Evolutionary conservation across 2,329 filamentous ascomycete species (phyloP).

Genomic region (Erysiphe pulchra): DNA sequence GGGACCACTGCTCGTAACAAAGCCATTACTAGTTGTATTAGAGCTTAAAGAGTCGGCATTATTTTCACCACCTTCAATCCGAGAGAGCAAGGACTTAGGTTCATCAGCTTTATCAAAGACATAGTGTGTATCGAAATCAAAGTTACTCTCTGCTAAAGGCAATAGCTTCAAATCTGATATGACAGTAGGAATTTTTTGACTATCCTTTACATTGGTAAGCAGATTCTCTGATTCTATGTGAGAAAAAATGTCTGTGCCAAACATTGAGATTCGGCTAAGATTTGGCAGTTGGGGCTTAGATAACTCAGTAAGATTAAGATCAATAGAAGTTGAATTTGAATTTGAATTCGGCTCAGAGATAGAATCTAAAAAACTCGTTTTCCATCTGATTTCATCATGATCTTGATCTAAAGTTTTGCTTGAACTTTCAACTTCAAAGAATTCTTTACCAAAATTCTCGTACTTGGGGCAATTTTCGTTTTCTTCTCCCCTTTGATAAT

Average conservation of each 20-base stretch:
- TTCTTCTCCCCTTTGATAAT: conserved; percentile 31
- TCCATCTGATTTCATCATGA: too few relatives aligned
- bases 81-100: background rate
- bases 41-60: background rate
- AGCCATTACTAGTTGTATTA: background rate
- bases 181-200: too few relatives aligned
- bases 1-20: background rate
- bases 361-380: too few relatives aligned
- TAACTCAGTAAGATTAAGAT: background rate
- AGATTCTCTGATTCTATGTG: background rate
- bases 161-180: too few relatives aligned
- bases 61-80: background rate
- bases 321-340: background rate
- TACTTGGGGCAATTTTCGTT: too few relatives aligned
- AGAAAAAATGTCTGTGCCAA: background rate
- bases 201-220: too few relatives aligned
- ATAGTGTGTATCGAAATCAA: background rate
- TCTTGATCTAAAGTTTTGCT: too few relatives aligned
- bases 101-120: background rate
- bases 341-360: too few relatives aligned
- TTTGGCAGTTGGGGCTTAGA: background rate
- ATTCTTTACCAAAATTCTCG: too few relatives aligned
- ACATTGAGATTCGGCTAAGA: background rate
- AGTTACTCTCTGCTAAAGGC: too few relatives aligned
- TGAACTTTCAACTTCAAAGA: too few relatives aligned